Evolutionary conservation across 2,329 filamentous ascomycete species (phyloP).

Genomic region (Cladosporium sp.): DNA sequence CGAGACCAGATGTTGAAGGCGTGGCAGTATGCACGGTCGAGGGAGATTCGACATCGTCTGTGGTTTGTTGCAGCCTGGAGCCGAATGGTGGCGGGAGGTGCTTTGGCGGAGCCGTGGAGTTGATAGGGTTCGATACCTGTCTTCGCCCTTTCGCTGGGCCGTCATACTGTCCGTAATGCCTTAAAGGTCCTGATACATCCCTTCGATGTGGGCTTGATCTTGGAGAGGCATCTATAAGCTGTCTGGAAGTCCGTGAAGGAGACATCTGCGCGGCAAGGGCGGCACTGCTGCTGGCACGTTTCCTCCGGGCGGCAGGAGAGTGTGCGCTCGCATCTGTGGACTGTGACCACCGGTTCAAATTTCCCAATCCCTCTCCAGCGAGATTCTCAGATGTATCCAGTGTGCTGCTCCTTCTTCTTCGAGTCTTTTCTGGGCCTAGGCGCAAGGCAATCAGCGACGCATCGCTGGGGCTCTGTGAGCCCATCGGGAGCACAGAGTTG

Average conservation of each 20-base stretch:
- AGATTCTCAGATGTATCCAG: constrained; percentile 34
- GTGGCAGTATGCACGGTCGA: constrained; percentile 20
- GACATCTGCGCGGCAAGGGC: constrained; percentile 31
- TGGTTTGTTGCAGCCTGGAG: constrained; percentile 11
- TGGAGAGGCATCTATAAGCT: constrained; percentile 32
- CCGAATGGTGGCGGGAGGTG: background rate
- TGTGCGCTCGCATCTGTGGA: constrained; percentile 49
- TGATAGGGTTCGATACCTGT: constrained; percentile 7
- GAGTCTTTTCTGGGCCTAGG: constrained; percentile 19
- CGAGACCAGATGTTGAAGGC: constrained; percentile 23
- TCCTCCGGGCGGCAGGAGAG: constrained; percentile 35
- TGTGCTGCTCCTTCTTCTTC: constrained; percentile 39
- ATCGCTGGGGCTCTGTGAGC: constrained; percentile 22
- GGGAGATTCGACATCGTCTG: constrained; percentile 29
- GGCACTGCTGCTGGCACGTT: constrained; percentile 35
- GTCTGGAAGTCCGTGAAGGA: constrained; percentile 29
- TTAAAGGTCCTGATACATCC: constrained; percentile 8
- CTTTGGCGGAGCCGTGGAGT: background rate
- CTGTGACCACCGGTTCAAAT: constrained; percentile 57
- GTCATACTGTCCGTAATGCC: constrained; percentile 2
- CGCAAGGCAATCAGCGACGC: constrained; percentile 22
- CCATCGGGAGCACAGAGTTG: constrained; percentile 21
- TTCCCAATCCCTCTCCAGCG: constrained; percentile 44
- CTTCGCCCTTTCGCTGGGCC: constrained; percentile 10
- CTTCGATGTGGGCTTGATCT: constrained; percentile 35